phyloP scores from a whole-genome alignment of 192 early-diverging fungal species.

The Martensiomyces pterosporus region DNA sequence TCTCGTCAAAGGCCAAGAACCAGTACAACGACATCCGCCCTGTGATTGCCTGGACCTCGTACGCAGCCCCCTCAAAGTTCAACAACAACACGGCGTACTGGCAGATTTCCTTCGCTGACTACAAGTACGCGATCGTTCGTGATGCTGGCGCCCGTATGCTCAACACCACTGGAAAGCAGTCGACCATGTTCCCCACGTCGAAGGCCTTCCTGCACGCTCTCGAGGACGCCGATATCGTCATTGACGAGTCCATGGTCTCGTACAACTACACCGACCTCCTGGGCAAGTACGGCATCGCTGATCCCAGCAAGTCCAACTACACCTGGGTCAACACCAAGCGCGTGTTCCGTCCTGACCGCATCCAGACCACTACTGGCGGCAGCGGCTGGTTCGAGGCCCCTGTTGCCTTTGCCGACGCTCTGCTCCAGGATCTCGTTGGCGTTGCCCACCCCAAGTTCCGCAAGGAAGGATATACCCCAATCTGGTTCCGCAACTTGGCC shows the following conservation, averaged over 20 bases:
- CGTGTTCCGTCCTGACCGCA: constrained; percentile 66
- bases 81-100: constrained; percentile 70
- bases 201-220: constrained; percentile 54
- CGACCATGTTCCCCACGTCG: constrained; percentile 36
- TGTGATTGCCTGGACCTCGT: constrained; percentile 62
- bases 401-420: constrained; percentile 61
- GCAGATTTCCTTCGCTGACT: constrained; percentile 53
- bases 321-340: constrained; percentile 62
- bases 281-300: constrained; percentile 54
- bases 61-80: constrained; percentile 54
- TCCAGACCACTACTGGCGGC: constrained; percentile 58
- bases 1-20: constrained; percentile 30
- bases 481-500: constrained; percentile 72
- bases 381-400: constrained; percentile 69
- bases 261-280: constrained; percentile 50
- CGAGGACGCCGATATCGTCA: constrained; percentile 57
- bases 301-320: constrained; percentile 32
- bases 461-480: constrained; percentile 47
- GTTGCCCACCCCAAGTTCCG: constrained; percentile 57
- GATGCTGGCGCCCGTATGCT: constrained; percentile 67
- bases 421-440: constrained; percentile 67
- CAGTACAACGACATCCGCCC: constrained; percentile 43
- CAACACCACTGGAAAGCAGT: constrained; percentile 36
- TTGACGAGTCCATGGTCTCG: constrained; percentile 66
- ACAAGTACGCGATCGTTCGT: constrained; percentile 55